Evolutionary conservation across 2,329 filamentous ascomycete species (phyloP), one percentile per base, ranked within the genome.

Genomic region (Talaromyces sp.): DNA sequence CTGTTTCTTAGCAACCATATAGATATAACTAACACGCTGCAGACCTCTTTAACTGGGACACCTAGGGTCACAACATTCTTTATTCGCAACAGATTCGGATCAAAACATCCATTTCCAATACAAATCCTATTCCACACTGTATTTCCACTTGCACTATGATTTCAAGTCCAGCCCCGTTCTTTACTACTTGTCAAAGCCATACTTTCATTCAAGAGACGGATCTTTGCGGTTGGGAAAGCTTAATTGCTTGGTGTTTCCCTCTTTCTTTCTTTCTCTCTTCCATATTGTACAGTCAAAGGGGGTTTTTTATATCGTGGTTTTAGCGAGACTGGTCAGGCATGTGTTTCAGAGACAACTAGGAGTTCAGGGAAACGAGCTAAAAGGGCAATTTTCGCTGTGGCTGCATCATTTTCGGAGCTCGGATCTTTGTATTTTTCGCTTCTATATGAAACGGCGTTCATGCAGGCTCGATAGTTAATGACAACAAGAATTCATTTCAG

Each of bases 41-140:
- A 41, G 56, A 58, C 35, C 56, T 58, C 35, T 58, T 58, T 19
- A 31, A 58, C 11, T 58, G 35, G 56, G 56, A 58, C 37, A 22
- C 56, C 3, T 58, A 31, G 43, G 37, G 37, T 15, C 31, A 10
- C n/a, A 31, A 54, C 9, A 54, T 19, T 54, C 17, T 33, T 22
- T 22, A 31, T 31, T 22, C 22, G 22, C 27, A 7, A 35, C 50
- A 54, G 15, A 2, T 15, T 7, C 9, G 49, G 27, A 35, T 27
- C 15, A 35, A 35, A 54, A 19, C 50, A 13, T 35, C 19, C 31
- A 22, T 37, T 54, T 54, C 27, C 2, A 19, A 11, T 31, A 39
- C 1, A 11, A 37, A 27, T 54, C 31, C 50, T 54, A 35, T 31
- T 27, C n/a, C 17, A 56, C n/a, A 33, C 9, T 19, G n/a, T 35